Conservation (phyloP, 2,329 filamentous ascomycete species). For the Orbilia oligospora region DNA sequence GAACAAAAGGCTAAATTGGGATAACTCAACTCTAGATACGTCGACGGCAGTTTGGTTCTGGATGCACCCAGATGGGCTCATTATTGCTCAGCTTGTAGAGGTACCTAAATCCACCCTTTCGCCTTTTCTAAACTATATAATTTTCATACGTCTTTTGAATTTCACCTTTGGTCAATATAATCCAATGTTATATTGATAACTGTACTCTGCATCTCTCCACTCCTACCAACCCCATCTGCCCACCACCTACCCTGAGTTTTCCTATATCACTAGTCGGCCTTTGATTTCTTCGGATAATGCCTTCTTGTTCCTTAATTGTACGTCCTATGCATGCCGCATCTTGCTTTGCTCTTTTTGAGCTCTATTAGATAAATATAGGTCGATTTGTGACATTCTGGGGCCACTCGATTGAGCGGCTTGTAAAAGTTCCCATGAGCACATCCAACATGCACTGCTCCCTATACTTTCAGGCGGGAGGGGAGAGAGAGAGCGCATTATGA, state of each 20-base stretch:
- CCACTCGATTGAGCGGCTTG: slow-evolving; percentile 3
- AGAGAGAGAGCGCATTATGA: background rate
- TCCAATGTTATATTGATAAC: background rate
- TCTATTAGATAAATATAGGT: no score
- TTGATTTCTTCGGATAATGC: background rate
- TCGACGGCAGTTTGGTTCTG: slow-evolving; percentile 49
- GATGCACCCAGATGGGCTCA: slow-evolving; percentile 60
- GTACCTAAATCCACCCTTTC: slow-evolving; percentile 15
- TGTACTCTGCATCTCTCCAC: background rate
- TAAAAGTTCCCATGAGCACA: slow-evolving; percentile 1
- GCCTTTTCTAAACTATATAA: background rate
- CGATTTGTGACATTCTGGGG: background rate
- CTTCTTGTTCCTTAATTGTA: background rate
- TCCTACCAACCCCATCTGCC: no score
- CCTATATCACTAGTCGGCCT: background rate
- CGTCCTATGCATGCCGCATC: background rate
- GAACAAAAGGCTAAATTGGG: slow-evolving; percentile 55
- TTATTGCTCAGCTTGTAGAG: slow-evolving; percentile 59
- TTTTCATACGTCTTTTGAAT: background rate
- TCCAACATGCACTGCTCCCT: background rate
- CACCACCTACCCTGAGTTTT: background rate
- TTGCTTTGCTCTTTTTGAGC: background rate
- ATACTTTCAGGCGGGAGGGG: background rate
- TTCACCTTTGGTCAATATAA: background rate
- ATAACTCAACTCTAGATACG: slow-evolving; percentile 54